A percentile compares a stretch with the other conserved stretches of the same genome.
These are phyloP conservation scores for Kazachstania sp. DNA, from an alignment of 1,139 yeast species.

Conservation along the genomic window DNA sequence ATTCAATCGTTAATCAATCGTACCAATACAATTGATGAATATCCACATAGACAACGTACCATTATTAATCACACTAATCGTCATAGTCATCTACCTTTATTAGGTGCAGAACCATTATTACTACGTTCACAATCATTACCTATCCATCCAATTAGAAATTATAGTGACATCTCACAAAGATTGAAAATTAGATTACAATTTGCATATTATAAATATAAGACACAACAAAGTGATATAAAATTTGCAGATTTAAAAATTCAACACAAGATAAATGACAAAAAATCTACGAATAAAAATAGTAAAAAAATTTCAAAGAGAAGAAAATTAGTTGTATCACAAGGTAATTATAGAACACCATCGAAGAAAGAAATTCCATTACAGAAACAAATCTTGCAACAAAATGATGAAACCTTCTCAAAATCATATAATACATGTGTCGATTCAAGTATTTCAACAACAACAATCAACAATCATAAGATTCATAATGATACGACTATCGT, in stretches of 20 bases:
- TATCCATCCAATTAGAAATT: constrained; percentile 4
- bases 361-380: constrained; percentile 5
- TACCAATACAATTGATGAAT: neutral
- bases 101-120: constrained; percentile 1
- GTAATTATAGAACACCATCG: constrained; percentile 22
- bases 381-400: too few relatives aligned
- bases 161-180: constrained; percentile 44
- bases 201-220: constrained; percentile 67
- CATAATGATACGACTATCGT: constrained; percentile 1
- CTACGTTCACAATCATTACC: constrained; percentile 1
- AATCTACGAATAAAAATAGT: neutral
- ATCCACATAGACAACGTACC: neutral
- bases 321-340: constrained; percentile 24
- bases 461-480: neutral
- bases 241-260: constrained; percentile 18
- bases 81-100: neutral
- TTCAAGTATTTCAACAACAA: constrained; percentile 1
- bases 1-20: constrained; percentile 14
- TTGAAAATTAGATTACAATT: constrained; percentile 63
- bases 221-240: constrained; percentile 39
- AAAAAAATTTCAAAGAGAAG: constrained; percentile 11
- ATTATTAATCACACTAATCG: too few relatives aligned
- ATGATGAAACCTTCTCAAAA: constrained; percentile 3
- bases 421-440: constrained; percentile 3
- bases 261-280: neutral